Percentiles rank a stretch among this genome's conserved stretches.
phyloP scores from a whole-genome alignment of 169 alveolate genomes.

The Cryptosporidium tyzzeri region DNA sequence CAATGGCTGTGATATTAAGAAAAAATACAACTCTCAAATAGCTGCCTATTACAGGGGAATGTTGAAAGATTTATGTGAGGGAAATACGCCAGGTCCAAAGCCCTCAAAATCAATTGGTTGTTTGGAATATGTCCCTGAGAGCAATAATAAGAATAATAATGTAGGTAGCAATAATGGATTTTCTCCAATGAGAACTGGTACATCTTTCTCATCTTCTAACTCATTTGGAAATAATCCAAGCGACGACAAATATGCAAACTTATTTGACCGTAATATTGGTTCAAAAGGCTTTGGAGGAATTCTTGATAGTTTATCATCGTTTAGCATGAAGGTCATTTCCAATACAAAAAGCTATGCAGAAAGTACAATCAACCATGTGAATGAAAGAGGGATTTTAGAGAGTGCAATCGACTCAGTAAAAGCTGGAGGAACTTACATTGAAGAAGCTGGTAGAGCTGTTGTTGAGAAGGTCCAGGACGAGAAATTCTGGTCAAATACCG shows the following conservation, averaged over 20 bases:
- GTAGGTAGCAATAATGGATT: neutral
- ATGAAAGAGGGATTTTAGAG: slow-evolving; percentile 58
- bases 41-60: slow-evolving; percentile 81
- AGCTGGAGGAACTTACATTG: slow-evolving; percentile 59
- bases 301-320: slow-evolving; percentile 22
- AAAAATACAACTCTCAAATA: slow-evolving; percentile 77
- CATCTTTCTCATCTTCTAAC: neutral
- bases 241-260: slow-evolving; percentile 31
- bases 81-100: slow-evolving; percentile 49
- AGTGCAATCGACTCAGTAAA: slow-evolving; percentile 68
- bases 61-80: slow-evolving; percentile 76
- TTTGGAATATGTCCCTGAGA: slow-evolving; percentile 38
- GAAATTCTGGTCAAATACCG: slow-evolving; percentile 68
- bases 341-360: slow-evolving; percentile 72
- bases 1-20: slow-evolving; percentile 27
- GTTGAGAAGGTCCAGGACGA: slow-evolving; percentile 73
- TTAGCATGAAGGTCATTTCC: slow-evolving; percentile 69
- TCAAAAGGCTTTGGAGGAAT: slow-evolving; percentile 45
- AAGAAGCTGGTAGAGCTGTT: slow-evolving; percentile 70
- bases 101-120: slow-evolving; percentile 54
- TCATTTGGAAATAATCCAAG: neutral
- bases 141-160: neutral
- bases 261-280: slow-evolving; percentile 47
- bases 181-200: neutral
- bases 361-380: slow-evolving; percentile 44